phyloP scores from a whole-genome alignment of 164 flowering plant species.

The Vitis rotundifolia region DNA sequence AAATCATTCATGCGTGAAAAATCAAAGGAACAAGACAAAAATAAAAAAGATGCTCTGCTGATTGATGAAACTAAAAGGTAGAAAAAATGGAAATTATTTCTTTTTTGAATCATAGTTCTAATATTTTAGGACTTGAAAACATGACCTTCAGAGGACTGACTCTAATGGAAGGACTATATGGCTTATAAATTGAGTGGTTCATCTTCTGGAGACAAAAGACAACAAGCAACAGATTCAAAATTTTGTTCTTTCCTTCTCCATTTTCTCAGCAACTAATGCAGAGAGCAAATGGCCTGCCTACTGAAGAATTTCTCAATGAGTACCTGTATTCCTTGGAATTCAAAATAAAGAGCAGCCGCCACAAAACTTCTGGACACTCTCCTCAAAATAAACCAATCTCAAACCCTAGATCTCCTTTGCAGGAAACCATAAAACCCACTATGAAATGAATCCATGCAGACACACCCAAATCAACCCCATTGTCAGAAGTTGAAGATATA shows the following conservation, averaged over 20 bases:
- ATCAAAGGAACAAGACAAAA: background rate
- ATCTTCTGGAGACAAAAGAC: background rate
- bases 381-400: slow-evolving; percentile 6
- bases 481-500: slow-evolving; percentile 1
- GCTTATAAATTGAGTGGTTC: background rate
- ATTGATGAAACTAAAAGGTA: background rate
- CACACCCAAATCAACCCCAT: slow-evolving; percentile 24
- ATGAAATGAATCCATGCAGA: slow-evolving; percentile 11
- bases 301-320: background rate
- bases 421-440: slow-evolving; percentile 18
- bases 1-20: background rate
- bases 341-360: slow-evolving; percentile 8
- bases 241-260: background rate
- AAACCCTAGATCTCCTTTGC: slow-evolving; percentile 22
- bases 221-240: background rate
- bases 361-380: slow-evolving; percentile 1
- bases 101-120: background rate
- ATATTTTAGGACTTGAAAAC: background rate
- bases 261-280: background rate
- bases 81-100: too few species aligned
- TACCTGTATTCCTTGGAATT: slow-evolving; percentile 18
- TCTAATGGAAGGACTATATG: background rate
- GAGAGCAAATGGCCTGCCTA: background rate
- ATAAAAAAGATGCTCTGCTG: background rate
- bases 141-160: too few species aligned